phyloP scores from a whole-genome alignment of 2,329 filamentous ascomycete genomes.

The Cercospora nicotianae region DNA sequence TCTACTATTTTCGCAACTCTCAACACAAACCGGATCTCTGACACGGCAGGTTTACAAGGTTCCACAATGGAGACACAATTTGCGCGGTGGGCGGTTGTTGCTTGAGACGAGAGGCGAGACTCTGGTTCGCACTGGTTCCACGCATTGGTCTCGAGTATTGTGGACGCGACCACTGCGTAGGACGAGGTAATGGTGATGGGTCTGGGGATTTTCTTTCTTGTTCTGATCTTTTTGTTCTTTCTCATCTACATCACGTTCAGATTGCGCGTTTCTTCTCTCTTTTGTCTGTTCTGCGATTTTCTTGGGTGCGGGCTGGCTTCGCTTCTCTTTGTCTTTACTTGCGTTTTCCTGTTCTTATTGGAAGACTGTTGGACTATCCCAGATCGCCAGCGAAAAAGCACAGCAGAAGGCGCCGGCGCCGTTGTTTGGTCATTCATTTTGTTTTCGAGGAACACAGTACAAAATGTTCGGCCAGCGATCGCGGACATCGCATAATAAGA shows the following conservation, averaged over 20 bases:
- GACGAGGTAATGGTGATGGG: not conserved
- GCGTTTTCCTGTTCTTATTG: not conserved
- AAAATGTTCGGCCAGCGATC: constrained; percentile 13
- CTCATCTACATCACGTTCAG: not conserved
- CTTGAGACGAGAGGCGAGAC: not conserved
- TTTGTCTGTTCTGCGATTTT: not conserved
- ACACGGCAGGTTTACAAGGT: not conserved
- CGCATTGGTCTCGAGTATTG: not conserved
- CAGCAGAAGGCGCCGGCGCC: not conserved
- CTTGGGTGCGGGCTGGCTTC: constrained; percentile 3
- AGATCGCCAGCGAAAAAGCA: not conserved
- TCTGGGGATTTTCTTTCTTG: not conserved
- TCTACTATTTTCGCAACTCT: not conserved
- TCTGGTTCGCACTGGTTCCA: not conserved
- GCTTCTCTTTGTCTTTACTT: constrained; percentile 1
- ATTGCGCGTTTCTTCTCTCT: not conserved
- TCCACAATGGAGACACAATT: not conserved
- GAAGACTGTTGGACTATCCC: not conserved
- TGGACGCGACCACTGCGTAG: not conserved
- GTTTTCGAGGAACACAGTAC: not conserved
- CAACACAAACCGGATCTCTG: not conserved
- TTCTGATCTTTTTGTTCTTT: not conserved
- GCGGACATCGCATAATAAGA: constrained; percentile 9
- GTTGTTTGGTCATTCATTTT: not conserved
- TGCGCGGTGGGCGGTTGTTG: not conserved